Percentiles rank a stretch among this genome's conserved stretches.
phyloP scores from a whole-genome alignment of 148 eudicot species.

The Silene latifolia region DNA sequence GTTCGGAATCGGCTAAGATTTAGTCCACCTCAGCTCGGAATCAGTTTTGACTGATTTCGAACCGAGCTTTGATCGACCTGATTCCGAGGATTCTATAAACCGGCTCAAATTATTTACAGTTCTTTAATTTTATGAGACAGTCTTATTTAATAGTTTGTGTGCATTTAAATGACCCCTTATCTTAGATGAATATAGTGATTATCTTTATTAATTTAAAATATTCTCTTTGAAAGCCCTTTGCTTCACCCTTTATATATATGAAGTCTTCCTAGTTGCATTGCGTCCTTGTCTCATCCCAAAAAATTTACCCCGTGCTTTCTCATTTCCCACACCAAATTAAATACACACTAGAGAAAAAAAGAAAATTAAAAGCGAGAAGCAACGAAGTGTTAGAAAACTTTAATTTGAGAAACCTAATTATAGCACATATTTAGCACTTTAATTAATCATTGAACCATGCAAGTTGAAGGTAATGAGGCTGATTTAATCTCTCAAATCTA shows the following conservation, averaged over 20 bases:
- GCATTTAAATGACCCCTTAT: too few species aligned
- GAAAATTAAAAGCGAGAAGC: neutral
- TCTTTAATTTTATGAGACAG: too few species aligned
- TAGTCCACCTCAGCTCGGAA: too few species aligned
- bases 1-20: too few species aligned
- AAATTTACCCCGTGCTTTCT: conserved; percentile 10
- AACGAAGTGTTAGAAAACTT: neutral
- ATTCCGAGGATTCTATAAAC: too few species aligned
- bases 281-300: neutral
- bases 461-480: conserved; percentile 38
- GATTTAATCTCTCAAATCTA: conserved; percentile 44
- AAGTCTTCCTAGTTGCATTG: conserved; percentile 22
- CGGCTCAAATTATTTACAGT: too few species aligned
- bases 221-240: neutral
- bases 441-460: conserved; percentile 25
- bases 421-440: neutral
- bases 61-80: too few species aligned
- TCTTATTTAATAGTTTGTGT: too few species aligned
- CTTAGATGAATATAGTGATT: too few species aligned
- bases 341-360: neutral
- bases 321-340: neutral
- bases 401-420: neutral
- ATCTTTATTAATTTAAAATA: too few species aligned
- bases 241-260: conserved; percentile 31
- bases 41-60: too few species aligned